These are phyloP conservation scores for Rubus idaeus DNA, from an alignment of 306 rosid species.

Conservation along the genomic window DNA sequence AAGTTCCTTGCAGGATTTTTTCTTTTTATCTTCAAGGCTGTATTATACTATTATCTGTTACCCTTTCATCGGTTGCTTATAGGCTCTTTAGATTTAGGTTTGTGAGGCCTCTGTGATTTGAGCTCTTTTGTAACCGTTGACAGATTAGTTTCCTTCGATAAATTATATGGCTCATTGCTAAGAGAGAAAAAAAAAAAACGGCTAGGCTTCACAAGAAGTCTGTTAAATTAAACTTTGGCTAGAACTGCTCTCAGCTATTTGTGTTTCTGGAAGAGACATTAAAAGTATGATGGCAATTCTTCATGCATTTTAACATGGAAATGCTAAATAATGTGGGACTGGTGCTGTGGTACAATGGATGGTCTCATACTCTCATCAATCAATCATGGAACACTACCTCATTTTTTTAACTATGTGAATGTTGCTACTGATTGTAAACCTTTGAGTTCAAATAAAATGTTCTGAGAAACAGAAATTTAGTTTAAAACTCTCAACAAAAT, in stretches of 20 bases:
- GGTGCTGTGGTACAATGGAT: no score
- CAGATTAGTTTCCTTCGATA: background rate
- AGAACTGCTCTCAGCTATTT: background rate
- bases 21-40: background rate
- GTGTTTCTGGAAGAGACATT: background rate
- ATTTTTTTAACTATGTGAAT: background rate
- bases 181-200: no score
- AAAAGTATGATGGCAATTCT: background rate
- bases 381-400: background rate
- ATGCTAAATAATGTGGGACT: background rate
- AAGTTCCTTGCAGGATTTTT: background rate
- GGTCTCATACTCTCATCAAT: background rate
- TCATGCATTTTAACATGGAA: background rate
- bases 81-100: background rate
- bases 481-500: background rate
- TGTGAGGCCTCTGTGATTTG: background rate
- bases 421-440: background rate
- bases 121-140: background rate
- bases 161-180: background rate
- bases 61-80: background rate
- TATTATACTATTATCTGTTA: background rate
- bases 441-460: background rate
- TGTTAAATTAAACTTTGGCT: background rate
- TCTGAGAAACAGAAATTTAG: background rate
- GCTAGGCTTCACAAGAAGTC: background rate